Base-by-base conservation (phyloP, 305 asterid genomes). In the Plantago coronopus region DNA sequence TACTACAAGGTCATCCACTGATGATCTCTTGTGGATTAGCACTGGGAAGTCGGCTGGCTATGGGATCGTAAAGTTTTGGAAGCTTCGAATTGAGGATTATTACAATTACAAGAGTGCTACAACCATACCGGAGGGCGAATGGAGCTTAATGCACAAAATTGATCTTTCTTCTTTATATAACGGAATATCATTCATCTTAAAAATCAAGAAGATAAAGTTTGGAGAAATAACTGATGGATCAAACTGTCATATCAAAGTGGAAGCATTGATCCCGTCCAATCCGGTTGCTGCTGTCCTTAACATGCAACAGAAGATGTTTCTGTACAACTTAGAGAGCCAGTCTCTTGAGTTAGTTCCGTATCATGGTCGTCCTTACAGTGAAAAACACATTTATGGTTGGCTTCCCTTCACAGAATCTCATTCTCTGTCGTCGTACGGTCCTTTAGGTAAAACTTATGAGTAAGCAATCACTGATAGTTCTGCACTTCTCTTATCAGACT, bases 101-200 rank as follows among this genome's bases (percentile, higher is more conserved):
- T 31, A 23, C 3, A 38, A 34, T 57, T 57, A 57, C 49, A 57
- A 20, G 49, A 27, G 49, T 9, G 7, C 25, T 16, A 57, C 62
- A 5, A 57, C 62, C 49, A 57, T 57, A 27, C n/a, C 18, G 1
- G 29, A 9, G 16, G 7, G 7, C 13, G 29, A 57, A 38, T 57
- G 62, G 62, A 20, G 18, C 7, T 37, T 57, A 22, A 57, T 57
- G 62, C 31, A 57, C 62, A 57, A 2, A n/a, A 57, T 57, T 17
- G 17, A 31, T 29, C 10, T 17, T 14, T 7, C 7, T 40, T 31
- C 25, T 4, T 1, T 55, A 27, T 12, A 43, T 21, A 11, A 17
- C 3, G 44, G 34, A 15, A 55, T 55, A 17, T 7, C 19, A 21
- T 51, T 51, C 38, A 4, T 23, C n/a, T 29, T 31, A 17, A 7